Conservation (phyloP, 257 asterid species). For the Nicotiana noctiflora region DNA sequence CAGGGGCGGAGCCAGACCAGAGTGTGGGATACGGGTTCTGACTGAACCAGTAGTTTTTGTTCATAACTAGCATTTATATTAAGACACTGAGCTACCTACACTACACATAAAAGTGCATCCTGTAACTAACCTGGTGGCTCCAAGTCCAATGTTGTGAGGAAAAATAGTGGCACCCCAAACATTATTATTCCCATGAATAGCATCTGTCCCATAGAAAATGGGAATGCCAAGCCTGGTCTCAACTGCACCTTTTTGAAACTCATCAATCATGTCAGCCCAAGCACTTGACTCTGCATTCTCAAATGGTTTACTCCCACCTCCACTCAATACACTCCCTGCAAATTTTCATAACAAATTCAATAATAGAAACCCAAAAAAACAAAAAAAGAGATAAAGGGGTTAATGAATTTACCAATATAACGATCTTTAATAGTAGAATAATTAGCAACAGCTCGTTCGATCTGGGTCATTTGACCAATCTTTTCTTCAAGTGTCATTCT, state of each 20-base stretch:
- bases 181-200: constrained; percentile 91
- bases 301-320: constrained; percentile 84
- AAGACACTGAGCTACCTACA: neutral
- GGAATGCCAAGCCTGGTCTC: constrained; percentile 80
- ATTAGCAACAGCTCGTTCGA: constrained; percentile 60
- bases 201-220: constrained; percentile 80
- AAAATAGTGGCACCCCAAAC: constrained; percentile 88
- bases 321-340: constrained; percentile 81
- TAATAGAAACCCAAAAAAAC: neutral
- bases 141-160: constrained; percentile 90
- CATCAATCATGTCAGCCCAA: constrained; percentile 86
- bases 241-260: constrained; percentile 63
- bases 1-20: neutral
- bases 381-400: neutral
- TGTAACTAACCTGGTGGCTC: constrained; percentile 70
- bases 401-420: constrained; percentile 33
- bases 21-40: too few relatives aligned
- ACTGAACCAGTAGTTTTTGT: too few relatives aligned
- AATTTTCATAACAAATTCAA: neutral
- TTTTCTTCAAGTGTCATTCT: constrained; percentile 84
- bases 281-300: constrained; percentile 69
- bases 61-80: neutral
- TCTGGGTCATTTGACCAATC: constrained; percentile 90
- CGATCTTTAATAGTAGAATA: constrained; percentile 38
- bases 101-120: neutral